A percentile compares a stretch with the other conserved stretches of the same genome.
These are phyloP conservation scores for Yamadazyma scolyti DNA, from an alignment of 805 yeast genomes.

Conservation along the genomic window DNA sequence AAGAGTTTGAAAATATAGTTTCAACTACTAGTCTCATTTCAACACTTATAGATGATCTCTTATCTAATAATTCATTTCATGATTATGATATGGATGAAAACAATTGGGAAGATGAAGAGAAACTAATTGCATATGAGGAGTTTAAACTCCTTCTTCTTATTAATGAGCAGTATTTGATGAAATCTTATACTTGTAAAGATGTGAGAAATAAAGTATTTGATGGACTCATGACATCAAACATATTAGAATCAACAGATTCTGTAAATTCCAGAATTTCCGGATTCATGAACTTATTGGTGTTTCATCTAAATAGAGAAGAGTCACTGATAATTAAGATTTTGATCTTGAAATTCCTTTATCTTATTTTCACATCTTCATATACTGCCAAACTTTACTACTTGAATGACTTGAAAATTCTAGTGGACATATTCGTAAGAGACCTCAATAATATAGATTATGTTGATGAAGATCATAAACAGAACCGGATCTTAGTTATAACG, in stretches of 20 bases:
- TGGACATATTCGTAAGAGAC: conserved; percentile 80
- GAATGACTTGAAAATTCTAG: conserved; percentile 79
- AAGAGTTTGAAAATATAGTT: conserved; percentile 28
- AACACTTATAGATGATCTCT: conserved; percentile 24
- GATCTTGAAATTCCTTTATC: conserved; percentile 72
- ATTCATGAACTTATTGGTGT: conserved; percentile 55
- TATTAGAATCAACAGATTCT: conserved; percentile 19
- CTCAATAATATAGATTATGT: conserved; percentile 61
- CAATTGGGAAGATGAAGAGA: conserved; percentile 50
- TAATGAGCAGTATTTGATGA: conserved; percentile 86
- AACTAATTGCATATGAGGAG: conserved; percentile 53
- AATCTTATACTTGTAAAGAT: conserved; percentile 27
- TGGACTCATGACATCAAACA: conserved; percentile 43
- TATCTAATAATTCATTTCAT: conserved; percentile 28
- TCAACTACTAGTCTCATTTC: conserved; percentile 23
- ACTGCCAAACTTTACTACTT: conserved; percentile 71
- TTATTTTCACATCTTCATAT: conserved; percentile 62
- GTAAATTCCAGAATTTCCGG: conserved; percentile 47
- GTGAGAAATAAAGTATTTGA: conserved; percentile 51
- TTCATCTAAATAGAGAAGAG: conserved; percentile 69
- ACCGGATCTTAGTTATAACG: conserved; percentile 42
- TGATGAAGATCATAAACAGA: conserved; percentile 55
- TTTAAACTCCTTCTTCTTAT: conserved; percentile 69
- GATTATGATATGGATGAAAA: conserved; percentile 28
- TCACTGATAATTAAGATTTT: conserved; percentile 72